phyloP scores from a whole-genome alignment of 2,329 filamentous ascomycete species.

The Exophiala calicioides region DNA sequence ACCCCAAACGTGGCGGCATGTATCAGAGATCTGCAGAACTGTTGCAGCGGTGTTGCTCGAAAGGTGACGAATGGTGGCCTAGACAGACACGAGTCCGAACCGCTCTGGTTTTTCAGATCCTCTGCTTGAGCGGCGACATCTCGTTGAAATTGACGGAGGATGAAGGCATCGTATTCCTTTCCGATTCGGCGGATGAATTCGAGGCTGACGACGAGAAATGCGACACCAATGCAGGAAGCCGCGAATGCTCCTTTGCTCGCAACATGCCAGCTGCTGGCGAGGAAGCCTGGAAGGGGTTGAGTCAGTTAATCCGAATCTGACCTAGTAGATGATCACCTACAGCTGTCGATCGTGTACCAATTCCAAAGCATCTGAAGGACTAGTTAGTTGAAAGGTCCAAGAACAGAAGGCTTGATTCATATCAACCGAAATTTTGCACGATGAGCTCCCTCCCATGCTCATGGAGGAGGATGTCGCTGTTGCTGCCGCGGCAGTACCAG shows the following conservation, averaged over 20 bases:
- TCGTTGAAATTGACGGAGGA: slow-evolving; percentile 33
- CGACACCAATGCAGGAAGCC: slow-evolving; percentile 74
- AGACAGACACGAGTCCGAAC: not conserved
- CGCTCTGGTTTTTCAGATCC: slow-evolving; percentile 5
- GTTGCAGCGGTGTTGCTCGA: slow-evolving; percentile 20
- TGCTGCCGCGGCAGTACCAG: slow-evolving; percentile 16
- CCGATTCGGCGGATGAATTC: slow-evolving; percentile 69
- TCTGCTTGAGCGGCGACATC: not conserved
- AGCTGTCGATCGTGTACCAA: slow-evolving; percentile 65
- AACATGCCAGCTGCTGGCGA: slow-evolving; percentile 69
- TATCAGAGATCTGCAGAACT: slow-evolving; percentile 18
- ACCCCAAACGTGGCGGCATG: slow-evolving; percentile 57
- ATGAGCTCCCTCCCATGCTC: slow-evolving; percentile 16
- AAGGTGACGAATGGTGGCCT: slow-evolving; percentile 22
- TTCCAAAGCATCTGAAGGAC: slow-evolving; percentile 68
- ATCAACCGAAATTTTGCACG: slow-evolving; percentile 26
- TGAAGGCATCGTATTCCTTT: slow-evolving; percentile 70
- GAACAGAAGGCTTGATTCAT: not conserved
- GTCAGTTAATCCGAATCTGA: no score
- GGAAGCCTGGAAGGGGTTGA: no score
- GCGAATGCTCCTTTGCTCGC: slow-evolving; percentile 71
- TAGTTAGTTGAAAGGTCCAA: not conserved
- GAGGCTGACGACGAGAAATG: slow-evolving; percentile 70
- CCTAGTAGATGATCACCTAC: no score
- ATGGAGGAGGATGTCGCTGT: slow-evolving; percentile 15